These are phyloP conservation scores for Globisporangium iwayamae DNA, from an alignment of 352 stramenopile genomes.

Conservation along the genomic window DNA sequence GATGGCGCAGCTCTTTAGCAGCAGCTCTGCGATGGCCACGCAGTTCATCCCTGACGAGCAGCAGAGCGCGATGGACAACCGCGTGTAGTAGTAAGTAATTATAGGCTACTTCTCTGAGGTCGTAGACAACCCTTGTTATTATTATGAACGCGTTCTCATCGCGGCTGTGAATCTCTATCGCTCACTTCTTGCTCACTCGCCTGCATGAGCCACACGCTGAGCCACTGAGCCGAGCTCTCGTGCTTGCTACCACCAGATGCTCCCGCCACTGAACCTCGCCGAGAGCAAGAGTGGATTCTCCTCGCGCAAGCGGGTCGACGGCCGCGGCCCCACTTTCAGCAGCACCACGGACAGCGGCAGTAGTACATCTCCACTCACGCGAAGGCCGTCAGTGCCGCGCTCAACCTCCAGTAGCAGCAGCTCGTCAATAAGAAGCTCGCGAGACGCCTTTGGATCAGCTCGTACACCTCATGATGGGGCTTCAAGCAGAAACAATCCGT, in stretches of 20 bases:
- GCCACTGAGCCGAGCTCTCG: not conserved
- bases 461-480: not conserved
- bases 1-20: slow-evolving; percentile 82
- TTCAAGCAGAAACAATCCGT: not conserved
- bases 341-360: not conserved
- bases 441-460: not conserved
- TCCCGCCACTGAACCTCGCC: slow-evolving; percentile 38
- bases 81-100: not conserved
- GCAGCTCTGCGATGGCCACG: not conserved
- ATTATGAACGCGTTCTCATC: not conserved
- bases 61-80: not conserved
- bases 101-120: not conserved
- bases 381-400: not conserved
- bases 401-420: not conserved
- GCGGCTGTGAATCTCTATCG: too few species aligned
- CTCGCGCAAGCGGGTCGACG: slow-evolving; percentile 27
- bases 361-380: not conserved
- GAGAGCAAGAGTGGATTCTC: slow-evolving; percentile 36
- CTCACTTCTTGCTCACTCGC: not conserved
- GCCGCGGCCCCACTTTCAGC: slow-evolving; percentile 13
- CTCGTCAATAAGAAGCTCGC: not conserved
- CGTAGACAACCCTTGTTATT: not conserved
- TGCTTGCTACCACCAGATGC: slow-evolving; percentile 17
- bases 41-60: not conserved
- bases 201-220: not conserved